A percentile compares a stretch with the other conserved stretches of the same genome.
phyloP scores from a whole-genome alignment of 208 protist species.

The Crithidia fasciculata region DNA sequence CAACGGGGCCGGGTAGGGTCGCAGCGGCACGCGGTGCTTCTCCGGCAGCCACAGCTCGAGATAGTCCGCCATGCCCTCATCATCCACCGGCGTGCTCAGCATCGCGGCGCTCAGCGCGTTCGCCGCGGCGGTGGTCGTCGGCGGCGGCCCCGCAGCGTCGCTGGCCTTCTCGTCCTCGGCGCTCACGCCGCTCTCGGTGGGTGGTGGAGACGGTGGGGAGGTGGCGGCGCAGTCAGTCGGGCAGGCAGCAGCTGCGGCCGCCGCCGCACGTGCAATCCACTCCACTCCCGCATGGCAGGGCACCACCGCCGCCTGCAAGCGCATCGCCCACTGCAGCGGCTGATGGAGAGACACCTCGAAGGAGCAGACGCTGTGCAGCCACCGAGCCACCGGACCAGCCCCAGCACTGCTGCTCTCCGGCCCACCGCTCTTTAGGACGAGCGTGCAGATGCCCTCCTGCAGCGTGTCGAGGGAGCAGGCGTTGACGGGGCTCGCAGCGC shows the following conservation, averaged over 20 bases:
- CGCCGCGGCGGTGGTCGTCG: too few species aligned
- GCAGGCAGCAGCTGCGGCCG: not conserved
- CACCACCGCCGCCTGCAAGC: constrained; percentile 24
- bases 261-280: constrained; percentile 9
- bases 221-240: too few species aligned
- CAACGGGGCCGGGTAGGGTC: constrained; percentile 44
- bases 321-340: constrained; percentile 22
- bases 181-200: too few species aligned
- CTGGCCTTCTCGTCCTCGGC: not conserved
- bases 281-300: constrained; percentile 23
- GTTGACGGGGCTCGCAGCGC: constrained; percentile 65
- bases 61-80: constrained; percentile 16
- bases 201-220: too few species aligned
- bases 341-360: constrained; percentile 38
- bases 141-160: not conserved
- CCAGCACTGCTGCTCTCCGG: constrained; percentile 1
- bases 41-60: constrained; percentile 81
- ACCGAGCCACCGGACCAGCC: constrained; percentile 40
- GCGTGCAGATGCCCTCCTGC: constrained; percentile 65
- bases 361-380: constrained; percentile 63
- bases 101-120: not conserved
- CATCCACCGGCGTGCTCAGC: constrained; percentile 16
- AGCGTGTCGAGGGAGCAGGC: constrained; percentile 56
- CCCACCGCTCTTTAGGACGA: constrained; percentile 44
- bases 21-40: constrained; percentile 73